These are phyloP conservation scores for Geosmithia putterillii DNA, from an alignment of 2,329 filamentous ascomycete species.

Conservation along the genomic window DNA sequence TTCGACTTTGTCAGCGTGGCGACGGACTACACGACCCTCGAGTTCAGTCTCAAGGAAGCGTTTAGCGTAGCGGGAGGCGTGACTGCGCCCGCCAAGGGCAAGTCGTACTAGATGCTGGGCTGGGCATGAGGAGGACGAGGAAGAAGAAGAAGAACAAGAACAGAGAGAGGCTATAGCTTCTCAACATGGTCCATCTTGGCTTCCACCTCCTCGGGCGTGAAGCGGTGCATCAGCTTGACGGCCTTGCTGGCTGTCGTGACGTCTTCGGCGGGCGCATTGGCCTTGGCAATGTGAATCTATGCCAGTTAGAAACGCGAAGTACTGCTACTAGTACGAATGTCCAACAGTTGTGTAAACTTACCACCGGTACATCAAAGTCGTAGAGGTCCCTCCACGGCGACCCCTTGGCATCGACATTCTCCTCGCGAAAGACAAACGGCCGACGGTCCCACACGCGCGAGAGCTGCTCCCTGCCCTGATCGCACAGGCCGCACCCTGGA, in stretches of 20 bases:
- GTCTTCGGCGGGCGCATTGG: constrained; percentile 33
- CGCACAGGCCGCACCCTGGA: constrained; percentile 58
- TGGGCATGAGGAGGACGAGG: neutral
- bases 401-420: constrained; percentile 54
- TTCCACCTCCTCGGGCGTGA: constrained; percentile 53
- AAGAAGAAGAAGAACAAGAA: neutral
- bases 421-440: constrained; percentile 56
- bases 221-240: constrained; percentile 67
- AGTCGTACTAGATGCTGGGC: constrained; percentile 23
- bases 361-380: constrained; percentile 73
- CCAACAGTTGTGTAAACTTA: constrained; percentile 33
- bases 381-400: constrained; percentile 62
- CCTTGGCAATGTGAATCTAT: constrained; percentile 52
- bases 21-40: constrained; percentile 41
- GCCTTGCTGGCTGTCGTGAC: constrained; percentile 44
- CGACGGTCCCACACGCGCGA: constrained; percentile 54
- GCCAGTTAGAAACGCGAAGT: too few relatives aligned
- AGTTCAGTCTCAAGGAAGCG: constrained; percentile 27
- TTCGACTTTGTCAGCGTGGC: constrained; percentile 51
- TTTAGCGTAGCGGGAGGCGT: constrained; percentile 33
- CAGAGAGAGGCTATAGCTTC: constrained; percentile 6
- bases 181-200: constrained; percentile 55
- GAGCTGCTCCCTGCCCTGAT: constrained; percentile 54
- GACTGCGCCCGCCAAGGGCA: constrained; percentile 19
- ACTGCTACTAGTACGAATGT: neutral